phyloP scores from a whole-genome alignment of 23 red algal species.

The Chondrus crispus region DNA sequence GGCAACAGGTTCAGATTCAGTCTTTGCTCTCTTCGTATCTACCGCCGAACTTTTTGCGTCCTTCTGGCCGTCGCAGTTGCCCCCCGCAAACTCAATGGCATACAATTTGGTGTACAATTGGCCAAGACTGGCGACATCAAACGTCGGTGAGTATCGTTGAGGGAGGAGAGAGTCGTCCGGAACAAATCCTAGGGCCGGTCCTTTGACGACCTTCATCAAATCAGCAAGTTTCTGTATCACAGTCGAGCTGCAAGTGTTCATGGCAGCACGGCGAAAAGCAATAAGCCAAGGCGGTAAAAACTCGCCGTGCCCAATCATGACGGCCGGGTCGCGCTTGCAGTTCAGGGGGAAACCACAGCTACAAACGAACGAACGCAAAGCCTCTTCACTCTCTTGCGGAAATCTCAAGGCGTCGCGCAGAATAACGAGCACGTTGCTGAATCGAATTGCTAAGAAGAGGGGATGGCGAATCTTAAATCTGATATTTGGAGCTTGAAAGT shows the following conservation, averaged over 20 bases:
- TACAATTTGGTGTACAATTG: constrained; percentile 74
- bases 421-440: constrained; percentile 78
- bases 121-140: constrained; percentile 53
- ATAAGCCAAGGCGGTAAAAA: constrained; percentile 72
- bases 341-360: constrained; percentile 60
- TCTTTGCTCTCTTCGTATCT: constrained; percentile 51
- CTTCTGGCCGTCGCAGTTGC: constrained; percentile 8
- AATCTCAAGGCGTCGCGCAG: constrained; percentile 51
- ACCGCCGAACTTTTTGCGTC: neutral
- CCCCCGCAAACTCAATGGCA: constrained; percentile 62
- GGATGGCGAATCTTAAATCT: constrained; percentile 89
- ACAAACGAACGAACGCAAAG: constrained; percentile 52
- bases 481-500: constrained; percentile 96
- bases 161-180: constrained; percentile 60
- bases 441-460: constrained; percentile 77
- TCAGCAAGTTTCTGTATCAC: constrained; percentile 61
- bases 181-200: constrained; percentile 67
- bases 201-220: constrained; percentile 75
- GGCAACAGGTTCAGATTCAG: constrained; percentile 35
- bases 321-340: constrained; percentile 39
- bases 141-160: constrained; percentile 53
- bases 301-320: constrained; percentile 53
- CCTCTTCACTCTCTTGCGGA: constrained; percentile 63
- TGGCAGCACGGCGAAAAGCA: constrained; percentile 45
- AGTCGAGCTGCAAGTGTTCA: constrained; percentile 39